phyloP scores from a whole-genome alignment of 2,329 filamentous ascomycete species.

The Hypoxylon sp. region DNA sequence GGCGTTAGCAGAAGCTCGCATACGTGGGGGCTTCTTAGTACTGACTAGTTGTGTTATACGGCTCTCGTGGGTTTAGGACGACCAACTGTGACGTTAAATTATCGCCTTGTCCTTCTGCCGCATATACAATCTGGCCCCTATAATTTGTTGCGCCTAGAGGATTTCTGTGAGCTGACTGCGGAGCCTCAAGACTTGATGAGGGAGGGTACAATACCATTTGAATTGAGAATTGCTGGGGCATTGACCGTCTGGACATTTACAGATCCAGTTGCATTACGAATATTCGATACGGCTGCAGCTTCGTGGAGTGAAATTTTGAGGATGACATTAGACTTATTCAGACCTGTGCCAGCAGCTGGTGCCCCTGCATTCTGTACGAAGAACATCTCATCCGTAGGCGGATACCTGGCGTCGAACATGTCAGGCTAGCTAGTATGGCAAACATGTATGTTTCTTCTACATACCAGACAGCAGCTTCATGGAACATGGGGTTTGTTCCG shows the following conservation, averaged over 20 bases:
- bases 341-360: slow-evolving; percentile 61
- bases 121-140: slow-evolving; percentile 64
- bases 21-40: not conserved
- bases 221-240: slow-evolving; percentile 64
- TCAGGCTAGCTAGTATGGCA: slow-evolving; percentile 3
- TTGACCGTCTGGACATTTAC: slow-evolving; percentile 61
- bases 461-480: slow-evolving; percentile 70
- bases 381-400: slow-evolving; percentile 66
- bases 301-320: slow-evolving; percentile 65
- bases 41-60: slow-evolving; percentile 66
- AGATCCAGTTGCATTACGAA: slow-evolving; percentile 57
- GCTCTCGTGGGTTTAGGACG: slow-evolving; percentile 61
- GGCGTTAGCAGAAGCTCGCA: slow-evolving; percentile 14
- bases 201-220: slow-evolving; percentile 60
- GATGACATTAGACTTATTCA: slow-evolving; percentile 66
- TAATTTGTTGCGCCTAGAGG: slow-evolving; percentile 65
- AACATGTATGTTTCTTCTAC: not conserved
- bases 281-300: slow-evolving; percentile 58
- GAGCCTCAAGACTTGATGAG: not conserved
- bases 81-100: slow-evolving; percentile 58
- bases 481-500: slow-evolving; percentile 64
- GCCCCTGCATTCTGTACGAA: slow-evolving; percentile 69
- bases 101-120: slow-evolving; percentile 66
- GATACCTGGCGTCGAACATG: slow-evolving; percentile 52
- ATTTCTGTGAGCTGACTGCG: not conserved